A percentile compares a stretch with the other conserved stretches of the same genome.
These are phyloP conservation scores for Suillus variegatus DNA, from an alignment of 768 basidiomycete species.

Conservation along the genomic window DNA sequence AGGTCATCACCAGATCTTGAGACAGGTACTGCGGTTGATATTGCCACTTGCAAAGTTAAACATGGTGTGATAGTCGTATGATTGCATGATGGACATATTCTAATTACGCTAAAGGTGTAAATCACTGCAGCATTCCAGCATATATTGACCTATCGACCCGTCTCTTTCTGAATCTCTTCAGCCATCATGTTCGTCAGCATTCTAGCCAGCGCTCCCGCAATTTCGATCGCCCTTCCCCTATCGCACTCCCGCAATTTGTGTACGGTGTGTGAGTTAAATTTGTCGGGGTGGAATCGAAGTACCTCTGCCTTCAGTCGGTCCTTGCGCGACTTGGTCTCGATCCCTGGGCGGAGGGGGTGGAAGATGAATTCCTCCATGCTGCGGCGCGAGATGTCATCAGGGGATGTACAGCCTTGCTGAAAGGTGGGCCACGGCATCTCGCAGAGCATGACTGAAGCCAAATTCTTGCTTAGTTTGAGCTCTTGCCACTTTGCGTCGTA, in stretches of 20 bases:
- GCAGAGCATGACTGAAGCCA: slow-evolving; percentile 26
- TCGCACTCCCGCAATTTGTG: slow-evolving; percentile 36
- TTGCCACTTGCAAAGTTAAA: not conserved
- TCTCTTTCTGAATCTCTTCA: slow-evolving; percentile 11
- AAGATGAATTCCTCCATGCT: slow-evolving; percentile 42
- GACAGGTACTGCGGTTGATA: too few species aligned
- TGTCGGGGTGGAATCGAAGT: slow-evolving; percentile 58
- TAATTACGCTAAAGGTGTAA: not conserved
- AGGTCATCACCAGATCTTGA: too few species aligned
- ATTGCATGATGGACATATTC: not conserved
- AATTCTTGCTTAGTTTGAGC: slow-evolving; percentile 25
- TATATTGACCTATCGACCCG: not conserved
- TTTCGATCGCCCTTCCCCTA: slow-evolving; percentile 33
- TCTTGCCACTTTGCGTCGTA: slow-evolving; percentile 42
- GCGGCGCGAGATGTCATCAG: slow-evolving; percentile 36
- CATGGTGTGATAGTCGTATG: not conserved
- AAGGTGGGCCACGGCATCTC: slow-evolving; percentile 51
- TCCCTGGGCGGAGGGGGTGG: slow-evolving; percentile 32
- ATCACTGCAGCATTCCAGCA: not conserved
- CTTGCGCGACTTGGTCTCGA: slow-evolving; percentile 32
- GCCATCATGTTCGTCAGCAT: slow-evolving; percentile 41
- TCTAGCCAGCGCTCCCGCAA: slow-evolving; percentile 41
- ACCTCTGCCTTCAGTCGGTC: slow-evolving; percentile 46
- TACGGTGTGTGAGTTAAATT: slow-evolving; percentile 41
- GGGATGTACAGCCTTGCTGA: slow-evolving; percentile 14